These are phyloP conservation scores for Hemerocallis citrina DNA, from an alignment of 106 monocot genomes.

Conservation along the genomic window DNA sequence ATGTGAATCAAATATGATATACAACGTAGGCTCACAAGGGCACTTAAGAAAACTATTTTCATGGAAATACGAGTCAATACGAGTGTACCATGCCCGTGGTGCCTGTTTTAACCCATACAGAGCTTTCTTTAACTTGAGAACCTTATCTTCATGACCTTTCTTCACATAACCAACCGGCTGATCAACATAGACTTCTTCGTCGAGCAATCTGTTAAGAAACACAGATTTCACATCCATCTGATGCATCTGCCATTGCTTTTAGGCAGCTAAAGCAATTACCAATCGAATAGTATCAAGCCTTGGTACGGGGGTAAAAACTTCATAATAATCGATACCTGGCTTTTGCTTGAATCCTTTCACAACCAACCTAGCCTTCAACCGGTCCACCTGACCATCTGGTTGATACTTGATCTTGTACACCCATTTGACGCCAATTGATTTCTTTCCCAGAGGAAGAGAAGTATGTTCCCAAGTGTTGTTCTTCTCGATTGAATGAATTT, in stretches of 20 bases:
- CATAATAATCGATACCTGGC: not conserved
- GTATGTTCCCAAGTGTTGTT: not conserved
- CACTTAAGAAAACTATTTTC: not conserved
- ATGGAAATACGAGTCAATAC: not conserved
- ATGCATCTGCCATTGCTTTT: not conserved
- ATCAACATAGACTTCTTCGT: conserved; percentile 3
- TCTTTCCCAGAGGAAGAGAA: not conserved
- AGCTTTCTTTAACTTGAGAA: not conserved
- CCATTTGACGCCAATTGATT: not conserved
- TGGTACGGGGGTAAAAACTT: not conserved
- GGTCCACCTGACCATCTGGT: not conserved
- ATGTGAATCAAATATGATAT: not conserved
- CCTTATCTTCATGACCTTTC: not conserved
- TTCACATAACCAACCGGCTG: not conserved
- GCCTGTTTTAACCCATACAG: not conserved
- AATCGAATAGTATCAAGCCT: not conserved
- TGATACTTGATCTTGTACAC: not conserved
- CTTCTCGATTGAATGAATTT: not conserved
- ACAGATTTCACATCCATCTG: conserved; percentile 1
- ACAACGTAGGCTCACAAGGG: not conserved
- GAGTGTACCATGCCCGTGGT: not conserved
- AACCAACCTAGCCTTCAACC: not conserved
- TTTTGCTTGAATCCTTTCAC: not conserved
- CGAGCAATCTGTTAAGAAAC: not conserved
- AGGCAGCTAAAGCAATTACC: not conserved